phyloP scores from a whole-genome alignment of 257 asterid genomes.

The Lantana camara region DNA sequence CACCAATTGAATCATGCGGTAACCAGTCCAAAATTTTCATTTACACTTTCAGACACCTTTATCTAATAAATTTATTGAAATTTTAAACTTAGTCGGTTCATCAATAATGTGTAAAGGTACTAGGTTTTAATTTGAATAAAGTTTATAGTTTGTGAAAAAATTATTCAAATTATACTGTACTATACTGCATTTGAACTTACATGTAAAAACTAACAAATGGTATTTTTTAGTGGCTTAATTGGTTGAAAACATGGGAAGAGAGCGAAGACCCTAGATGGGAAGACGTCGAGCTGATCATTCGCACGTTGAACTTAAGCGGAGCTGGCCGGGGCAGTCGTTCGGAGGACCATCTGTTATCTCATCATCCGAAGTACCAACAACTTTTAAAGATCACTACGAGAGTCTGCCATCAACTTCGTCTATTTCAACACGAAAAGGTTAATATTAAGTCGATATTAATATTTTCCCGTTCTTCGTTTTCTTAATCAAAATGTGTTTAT shows the following conservation, averaged over 20 bases:
- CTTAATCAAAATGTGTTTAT: not conserved
- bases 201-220: not conserved
- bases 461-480: not conserved
- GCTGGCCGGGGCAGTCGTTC: not conserved
- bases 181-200: not conserved
- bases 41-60: not conserved
- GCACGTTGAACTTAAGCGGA: conserved; percentile 45
- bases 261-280: conserved; percentile 26
- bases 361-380: conserved; percentile 50
- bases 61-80: too few relatives aligned
- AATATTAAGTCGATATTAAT: not conserved
- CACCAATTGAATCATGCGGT: conserved; percentile 55
- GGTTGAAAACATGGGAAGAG: conserved; percentile 50
- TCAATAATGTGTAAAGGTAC: too few relatives aligned
- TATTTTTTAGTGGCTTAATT: conserved; percentile 68
- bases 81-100: too few relatives aligned
- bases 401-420: conserved; percentile 47
- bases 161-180: too few relatives aligned
- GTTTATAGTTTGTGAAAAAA: too few relatives aligned
- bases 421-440: conserved; percentile 48
- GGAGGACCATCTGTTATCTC: not conserved
- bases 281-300: conserved; percentile 58
- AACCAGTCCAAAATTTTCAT: conserved; percentile 17
- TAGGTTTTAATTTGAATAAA: too few relatives aligned
- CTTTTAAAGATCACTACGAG: conserved; percentile 39